A percentile compares a stretch with the other conserved stretches of the same genome.
phyloP scores from a whole-genome alignment of 2,329 filamentous ascomycete species.

The Fusarium albidum region DNA sequence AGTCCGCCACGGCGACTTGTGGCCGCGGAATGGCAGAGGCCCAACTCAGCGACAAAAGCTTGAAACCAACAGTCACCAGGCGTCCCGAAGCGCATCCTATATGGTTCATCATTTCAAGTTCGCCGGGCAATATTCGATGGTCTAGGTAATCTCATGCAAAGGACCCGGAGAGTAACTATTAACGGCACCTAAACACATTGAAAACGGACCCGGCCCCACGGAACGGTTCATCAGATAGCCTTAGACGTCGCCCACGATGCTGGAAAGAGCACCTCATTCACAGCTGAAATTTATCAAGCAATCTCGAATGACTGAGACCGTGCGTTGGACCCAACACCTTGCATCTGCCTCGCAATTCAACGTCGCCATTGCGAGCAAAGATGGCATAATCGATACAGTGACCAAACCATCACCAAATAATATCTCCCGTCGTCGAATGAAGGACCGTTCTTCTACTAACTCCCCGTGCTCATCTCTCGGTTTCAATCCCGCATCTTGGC shows the following conservation, averaged over 20 bases:
- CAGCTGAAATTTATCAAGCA: background rate
- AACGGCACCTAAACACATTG: background rate
- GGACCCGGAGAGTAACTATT: too few relatives aligned
- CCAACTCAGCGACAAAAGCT: too few relatives aligned
- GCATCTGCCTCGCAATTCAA: constrained; percentile 3
- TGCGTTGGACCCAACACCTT: constrained; percentile 15
- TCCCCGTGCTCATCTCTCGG: background rate
- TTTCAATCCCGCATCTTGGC: background rate
- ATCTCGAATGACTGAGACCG: constrained; percentile 9
- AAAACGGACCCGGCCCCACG: constrained; percentile 5
- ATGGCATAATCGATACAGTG: constrained; percentile 31
- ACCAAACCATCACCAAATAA: constrained; percentile 16
- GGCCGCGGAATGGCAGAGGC: too few relatives aligned
- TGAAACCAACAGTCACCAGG: too few relatives aligned
- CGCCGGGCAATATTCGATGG: background rate
- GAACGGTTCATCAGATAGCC: background rate
- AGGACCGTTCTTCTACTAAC: background rate
- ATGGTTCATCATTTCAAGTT: too few relatives aligned
- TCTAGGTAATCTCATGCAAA: background rate
- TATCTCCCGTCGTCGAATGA: constrained; percentile 8
- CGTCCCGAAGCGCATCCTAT: too few relatives aligned
- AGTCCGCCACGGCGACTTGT: too few relatives aligned
- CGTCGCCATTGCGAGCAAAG: constrained; percentile 25
- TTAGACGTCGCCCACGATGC: too few relatives aligned
- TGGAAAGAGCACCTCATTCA: background rate